phyloP scores from a whole-genome alignment of 148 eudicot genomes.

The Limonium bicolor region DNA sequence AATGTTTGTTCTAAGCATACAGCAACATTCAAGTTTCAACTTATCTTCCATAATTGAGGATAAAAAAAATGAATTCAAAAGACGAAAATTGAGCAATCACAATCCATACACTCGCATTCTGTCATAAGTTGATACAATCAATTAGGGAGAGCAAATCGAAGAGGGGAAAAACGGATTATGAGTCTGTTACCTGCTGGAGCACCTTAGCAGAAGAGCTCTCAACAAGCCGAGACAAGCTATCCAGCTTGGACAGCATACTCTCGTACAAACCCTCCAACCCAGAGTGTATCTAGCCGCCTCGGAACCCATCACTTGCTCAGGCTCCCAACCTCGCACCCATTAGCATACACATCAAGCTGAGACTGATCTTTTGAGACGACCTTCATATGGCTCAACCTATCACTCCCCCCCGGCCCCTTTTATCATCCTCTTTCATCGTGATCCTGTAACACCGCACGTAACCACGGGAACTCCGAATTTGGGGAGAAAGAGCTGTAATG shows the following conservation, averaged over 20 bases:
- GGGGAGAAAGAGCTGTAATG: constrained; percentile 54
- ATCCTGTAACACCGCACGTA: constrained; percentile 24
- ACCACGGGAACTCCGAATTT: constrained; percentile 29
- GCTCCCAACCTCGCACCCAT: constrained; percentile 36
- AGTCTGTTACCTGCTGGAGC: constrained; percentile 49
- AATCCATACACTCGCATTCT: too few relatives aligned
- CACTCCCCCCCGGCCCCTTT: constrained; percentile 8
- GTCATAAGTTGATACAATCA: too few relatives aligned
- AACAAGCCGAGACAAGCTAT: constrained; percentile 36
- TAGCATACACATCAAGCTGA: constrained; percentile 28
- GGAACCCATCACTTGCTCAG: constrained; percentile 49
- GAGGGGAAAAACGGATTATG: too few relatives aligned
- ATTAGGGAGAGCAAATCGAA: too few relatives aligned
- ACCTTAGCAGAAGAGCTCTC: constrained; percentile 53
- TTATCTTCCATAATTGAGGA: too few relatives aligned
- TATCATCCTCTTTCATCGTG: constrained; percentile 27
- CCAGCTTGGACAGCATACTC: constrained; percentile 67
- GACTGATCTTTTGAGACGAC: constrained; percentile 21
- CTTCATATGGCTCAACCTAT: constrained; percentile 19
- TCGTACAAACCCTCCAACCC: constrained; percentile 69
- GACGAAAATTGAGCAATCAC: too few relatives aligned
- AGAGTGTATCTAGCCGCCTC: constrained; percentile 29
- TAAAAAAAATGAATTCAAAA: too few relatives aligned
- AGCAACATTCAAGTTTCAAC: too few relatives aligned
- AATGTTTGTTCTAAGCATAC: too few relatives aligned